These are phyloP conservation scores for Secale cereale DNA, from an alignment of 176 grass and related monocot genomes.

Conservation along the genomic window DNA sequence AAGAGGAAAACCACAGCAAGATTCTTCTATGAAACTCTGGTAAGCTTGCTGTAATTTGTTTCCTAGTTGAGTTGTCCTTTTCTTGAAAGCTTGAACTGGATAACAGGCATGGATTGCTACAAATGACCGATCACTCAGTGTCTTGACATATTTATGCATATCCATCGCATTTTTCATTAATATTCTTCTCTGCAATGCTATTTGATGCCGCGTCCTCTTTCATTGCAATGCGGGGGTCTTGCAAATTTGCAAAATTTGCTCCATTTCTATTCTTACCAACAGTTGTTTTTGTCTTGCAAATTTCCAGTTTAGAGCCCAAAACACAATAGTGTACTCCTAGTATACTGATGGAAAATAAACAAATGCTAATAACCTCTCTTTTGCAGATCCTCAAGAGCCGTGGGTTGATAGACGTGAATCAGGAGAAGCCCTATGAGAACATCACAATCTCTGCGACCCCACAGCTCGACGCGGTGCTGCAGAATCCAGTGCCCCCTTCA, in stretches of 20 bases:
- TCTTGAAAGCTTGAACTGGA: not conserved
- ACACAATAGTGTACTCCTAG: not conserved
- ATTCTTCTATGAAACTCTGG: slow-evolving; percentile 95
- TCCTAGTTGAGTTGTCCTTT: not conserved
- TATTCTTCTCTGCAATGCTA: not conserved
- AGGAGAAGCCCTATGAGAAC: slow-evolving; percentile 51
- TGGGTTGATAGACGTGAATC: slow-evolving; percentile 60
- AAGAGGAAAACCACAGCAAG: slow-evolving; percentile 61
- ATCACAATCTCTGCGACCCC: slow-evolving; percentile 48
- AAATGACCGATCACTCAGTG: not conserved
- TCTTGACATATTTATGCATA: not conserved
- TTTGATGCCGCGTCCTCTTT: slow-evolving; percentile 1
- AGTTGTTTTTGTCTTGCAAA: not conserved
- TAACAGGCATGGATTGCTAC: not conserved
- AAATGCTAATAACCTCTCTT: not conserved
- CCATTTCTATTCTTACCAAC: not conserved
- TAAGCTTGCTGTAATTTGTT: slow-evolving; percentile 27
- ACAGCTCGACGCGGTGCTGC: slow-evolving; percentile 41
- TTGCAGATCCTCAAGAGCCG: slow-evolving; percentile 62
- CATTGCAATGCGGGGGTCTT: not conserved
- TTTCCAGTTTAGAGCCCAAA: not conserved
- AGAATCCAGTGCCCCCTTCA: not conserved
- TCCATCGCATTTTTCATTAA: not conserved
- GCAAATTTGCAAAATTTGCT: not conserved
- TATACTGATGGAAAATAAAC: not conserved